Evolutionary conservation across 768 basidiomycete genomes (phyloP), one percentile per base, ranked within the genome.

Genomic region (Russula compacta): DNA sequence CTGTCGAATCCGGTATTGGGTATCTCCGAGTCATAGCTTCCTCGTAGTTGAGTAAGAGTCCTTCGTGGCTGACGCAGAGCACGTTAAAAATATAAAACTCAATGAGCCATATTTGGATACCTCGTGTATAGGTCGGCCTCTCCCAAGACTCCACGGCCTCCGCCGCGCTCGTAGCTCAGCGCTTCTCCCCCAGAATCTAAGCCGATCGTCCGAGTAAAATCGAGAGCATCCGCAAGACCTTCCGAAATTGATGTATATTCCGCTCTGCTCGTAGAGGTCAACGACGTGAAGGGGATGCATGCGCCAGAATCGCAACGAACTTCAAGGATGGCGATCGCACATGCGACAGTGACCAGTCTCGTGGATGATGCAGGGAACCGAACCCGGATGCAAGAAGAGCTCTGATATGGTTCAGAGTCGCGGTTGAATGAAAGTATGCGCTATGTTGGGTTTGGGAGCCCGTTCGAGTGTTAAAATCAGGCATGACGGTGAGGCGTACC

Each of bases 101-200:
- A 42, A 44, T 46, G n/a, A 14, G 36, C 14, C 12, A 54, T 38
- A 10, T 35, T 7, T 21, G 15, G 55, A 15, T 60, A 84, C 92
- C 89, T 93, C 3, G 92, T 94, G 75, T 92, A 98, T 66, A 98
- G 86, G 70, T 98, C 95, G 0, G 95, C 92, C 69, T 92, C 93
- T 29, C 89, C 89, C 21, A 94, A 77, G 12, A 83, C 80, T 57
- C 85, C 82, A 15, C 83, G 77, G 2, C 81, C 82, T 2, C 89
- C 89, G 21, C 93, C 85, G 29, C 76, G 79, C 68, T 87, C 89
- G 69, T 88, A 92, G 1, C 82, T 73, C 33, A 58, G 50, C 0
- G 76, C 68, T 15, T 76, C 74, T 44, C 63, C 66, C 12, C 77
- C 77, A 4, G 81, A 78, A 83, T 66, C 85, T 2, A 84, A 82